Evolutionary conservation across 169 alveolate species (phyloP).

Genomic region (Cryptosporidium sp.): DNA sequence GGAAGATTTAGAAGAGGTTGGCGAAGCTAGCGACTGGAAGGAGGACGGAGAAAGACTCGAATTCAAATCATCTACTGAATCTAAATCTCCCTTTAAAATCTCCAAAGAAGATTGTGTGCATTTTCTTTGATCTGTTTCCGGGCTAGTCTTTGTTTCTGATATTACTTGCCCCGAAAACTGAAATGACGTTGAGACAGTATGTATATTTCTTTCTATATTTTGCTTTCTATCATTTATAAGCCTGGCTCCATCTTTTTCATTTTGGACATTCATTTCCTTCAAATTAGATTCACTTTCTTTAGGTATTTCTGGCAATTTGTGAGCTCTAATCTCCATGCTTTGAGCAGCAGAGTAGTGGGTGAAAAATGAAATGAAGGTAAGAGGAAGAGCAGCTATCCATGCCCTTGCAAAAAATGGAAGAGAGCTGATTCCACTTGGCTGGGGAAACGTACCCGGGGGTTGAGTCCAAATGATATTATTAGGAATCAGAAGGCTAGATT

Average conservation of each 20-base stretch:
- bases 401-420: conserved; percentile 51
- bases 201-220: not conserved
- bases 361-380: conserved; percentile 57
- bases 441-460: not conserved
- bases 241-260: not conserved
- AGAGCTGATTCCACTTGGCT: not conserved
- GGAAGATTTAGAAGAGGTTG: not conserved
- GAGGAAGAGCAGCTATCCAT: conserved; percentile 62
- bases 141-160: conserved; percentile 1
- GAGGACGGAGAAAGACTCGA: conserved; percentile 19
- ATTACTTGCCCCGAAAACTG: not conserved
- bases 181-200: not conserved
- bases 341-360: conserved; percentile 64
- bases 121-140: not conserved
- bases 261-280: not conserved
- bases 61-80: not conserved
- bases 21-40: not conserved
- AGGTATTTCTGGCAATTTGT: not conserved
- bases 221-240: not conserved
- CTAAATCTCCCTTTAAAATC: conserved; percentile 8
- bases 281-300: not conserved
- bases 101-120: not conserved
- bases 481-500: conserved; percentile 17
- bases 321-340: conserved; percentile 36
- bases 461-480: conserved; percentile 40